phyloP scores from a whole-genome alignment of 345 rosid genomes.

The Fremontodendron californicum region DNA sequence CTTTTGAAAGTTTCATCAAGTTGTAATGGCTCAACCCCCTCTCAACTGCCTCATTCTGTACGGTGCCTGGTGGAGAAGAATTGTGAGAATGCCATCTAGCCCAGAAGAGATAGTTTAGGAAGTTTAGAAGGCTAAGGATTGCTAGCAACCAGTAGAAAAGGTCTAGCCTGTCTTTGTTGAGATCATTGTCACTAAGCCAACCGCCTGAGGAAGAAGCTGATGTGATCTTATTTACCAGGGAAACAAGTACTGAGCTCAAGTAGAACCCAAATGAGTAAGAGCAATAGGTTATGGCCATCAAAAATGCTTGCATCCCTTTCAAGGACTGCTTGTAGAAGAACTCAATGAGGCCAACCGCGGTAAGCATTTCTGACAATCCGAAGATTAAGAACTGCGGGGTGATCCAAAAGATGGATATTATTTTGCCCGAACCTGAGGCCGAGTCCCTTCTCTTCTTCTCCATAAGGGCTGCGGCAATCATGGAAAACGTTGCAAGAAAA shows the following conservation, averaged over 20 bases:
- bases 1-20: constrained; percentile 22
- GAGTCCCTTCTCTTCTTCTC: constrained; percentile 80
- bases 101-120: constrained; percentile 82
- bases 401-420: constrained; percentile 86
- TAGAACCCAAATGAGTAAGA: constrained; percentile 94
- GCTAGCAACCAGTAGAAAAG: constrained; percentile 92
- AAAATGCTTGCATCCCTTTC: constrained; percentile 81
- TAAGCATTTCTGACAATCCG: constrained; percentile 91
- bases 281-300: constrained; percentile 84
- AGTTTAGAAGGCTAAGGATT: constrained; percentile 74
- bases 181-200: constrained; percentile 79
- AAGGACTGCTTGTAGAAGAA: constrained; percentile 92
- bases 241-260: constrained; percentile 80
- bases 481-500: constrained; percentile 79
- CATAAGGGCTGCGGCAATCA: constrained; percentile 86
- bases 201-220: constrained; percentile 41
- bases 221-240: constrained; percentile 71
- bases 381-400: constrained; percentile 89
- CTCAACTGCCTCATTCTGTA: constrained; percentile 10
- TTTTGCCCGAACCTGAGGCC: constrained; percentile 29
- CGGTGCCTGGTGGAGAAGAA: constrained; percentile 20
- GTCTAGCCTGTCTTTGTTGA: constrained; percentile 84
- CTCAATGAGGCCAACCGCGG: constrained; percentile 94
- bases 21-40: not conserved
- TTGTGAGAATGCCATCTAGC: constrained; percentile 56